These are phyloP conservation scores for Solanum hybrid DNA, from an alignment of 305 asterid species.

Conservation along the genomic window DNA sequence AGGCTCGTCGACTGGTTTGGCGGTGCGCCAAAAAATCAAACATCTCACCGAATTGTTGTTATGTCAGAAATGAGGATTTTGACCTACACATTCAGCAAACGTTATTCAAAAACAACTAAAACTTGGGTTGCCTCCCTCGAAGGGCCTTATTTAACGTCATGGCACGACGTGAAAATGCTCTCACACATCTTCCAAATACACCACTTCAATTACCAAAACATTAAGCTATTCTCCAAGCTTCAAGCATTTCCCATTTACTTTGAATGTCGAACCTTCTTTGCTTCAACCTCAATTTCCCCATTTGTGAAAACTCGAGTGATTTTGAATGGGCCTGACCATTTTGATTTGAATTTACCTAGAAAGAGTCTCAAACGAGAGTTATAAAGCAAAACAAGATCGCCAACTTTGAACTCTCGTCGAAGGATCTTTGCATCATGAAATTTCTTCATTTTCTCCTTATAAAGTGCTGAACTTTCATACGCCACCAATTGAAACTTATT, in stretches of 20 bases:
- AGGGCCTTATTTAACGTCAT: background rate
- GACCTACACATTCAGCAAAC: background rate
- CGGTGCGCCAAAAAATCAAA: background rate
- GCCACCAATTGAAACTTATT: background rate
- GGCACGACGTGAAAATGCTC: background rate
- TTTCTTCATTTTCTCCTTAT: background rate
- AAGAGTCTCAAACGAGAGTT: background rate
- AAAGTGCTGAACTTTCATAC: background rate
- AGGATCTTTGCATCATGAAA: background rate
- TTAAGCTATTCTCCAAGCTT: background rate
- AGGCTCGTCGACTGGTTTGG: background rate
- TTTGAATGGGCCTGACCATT: background rate
- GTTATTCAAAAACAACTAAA: too few relatives aligned
- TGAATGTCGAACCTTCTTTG: background rate
- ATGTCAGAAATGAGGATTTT: background rate
- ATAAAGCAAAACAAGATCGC: background rate
- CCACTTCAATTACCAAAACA: background rate
- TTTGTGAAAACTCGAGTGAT: background rate
- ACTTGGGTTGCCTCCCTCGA: background rate
- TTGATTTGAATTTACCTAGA: background rate
- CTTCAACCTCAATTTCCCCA: background rate
- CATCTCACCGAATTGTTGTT: background rate
- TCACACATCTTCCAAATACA: background rate
- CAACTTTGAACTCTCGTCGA: background rate
- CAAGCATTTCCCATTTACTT: background rate